A percentile compares a stretch with the other conserved stretches of the same genome.
phyloP scores from a whole-genome alignment of 495 filamentous ascomycete species.

The Aspergillus bertholletiae region DNA sequence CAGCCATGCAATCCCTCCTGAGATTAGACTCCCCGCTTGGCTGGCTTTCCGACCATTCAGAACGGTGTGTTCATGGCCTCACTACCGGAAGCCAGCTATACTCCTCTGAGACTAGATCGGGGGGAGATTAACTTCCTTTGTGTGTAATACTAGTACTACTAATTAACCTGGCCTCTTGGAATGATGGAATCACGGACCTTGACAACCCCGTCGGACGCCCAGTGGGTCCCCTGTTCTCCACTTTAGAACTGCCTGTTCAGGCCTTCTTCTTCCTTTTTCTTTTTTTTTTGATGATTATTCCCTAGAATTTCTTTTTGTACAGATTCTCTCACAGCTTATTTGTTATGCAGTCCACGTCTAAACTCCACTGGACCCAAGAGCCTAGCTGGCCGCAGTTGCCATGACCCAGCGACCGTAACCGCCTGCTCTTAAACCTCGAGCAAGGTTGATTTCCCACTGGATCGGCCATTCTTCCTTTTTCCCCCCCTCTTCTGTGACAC shows the following conservation, averaged over 20 bases:
- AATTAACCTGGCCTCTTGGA: too few relatives aligned
- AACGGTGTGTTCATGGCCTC: background rate
- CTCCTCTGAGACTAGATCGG: background rate
- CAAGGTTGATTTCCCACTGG: conserved; percentile 5
- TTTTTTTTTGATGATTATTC: background rate
- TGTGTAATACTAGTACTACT: background rate
- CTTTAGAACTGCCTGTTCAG: conserved; percentile 5
- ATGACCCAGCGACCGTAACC: conserved; percentile 16
- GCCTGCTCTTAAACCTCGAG: conserved; percentile 6
- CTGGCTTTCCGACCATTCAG: conserved; percentile 5
- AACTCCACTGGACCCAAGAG: background rate
- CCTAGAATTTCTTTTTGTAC: background rate
- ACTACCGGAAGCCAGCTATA: background rate
- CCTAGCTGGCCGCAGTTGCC: conserved; percentile 11
- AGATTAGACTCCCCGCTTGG: conserved; percentile 8
- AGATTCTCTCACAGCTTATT: background rate
- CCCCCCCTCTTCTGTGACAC: conserved; percentile 3
- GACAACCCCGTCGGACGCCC: background rate
- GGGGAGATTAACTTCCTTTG: background rate
- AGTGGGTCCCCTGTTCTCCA: background rate
- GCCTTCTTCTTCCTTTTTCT: background rate
- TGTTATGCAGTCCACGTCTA: background rate
- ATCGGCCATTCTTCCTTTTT: conserved; percentile 8
- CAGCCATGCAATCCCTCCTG: background rate
- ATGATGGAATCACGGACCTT: conserved; percentile 9